Percentiles rank a stretch among this genome's conserved stretches.
phyloP scores from a whole-genome alignment of 306 rosid genomes.

The Coriaria nepalensis region DNA sequence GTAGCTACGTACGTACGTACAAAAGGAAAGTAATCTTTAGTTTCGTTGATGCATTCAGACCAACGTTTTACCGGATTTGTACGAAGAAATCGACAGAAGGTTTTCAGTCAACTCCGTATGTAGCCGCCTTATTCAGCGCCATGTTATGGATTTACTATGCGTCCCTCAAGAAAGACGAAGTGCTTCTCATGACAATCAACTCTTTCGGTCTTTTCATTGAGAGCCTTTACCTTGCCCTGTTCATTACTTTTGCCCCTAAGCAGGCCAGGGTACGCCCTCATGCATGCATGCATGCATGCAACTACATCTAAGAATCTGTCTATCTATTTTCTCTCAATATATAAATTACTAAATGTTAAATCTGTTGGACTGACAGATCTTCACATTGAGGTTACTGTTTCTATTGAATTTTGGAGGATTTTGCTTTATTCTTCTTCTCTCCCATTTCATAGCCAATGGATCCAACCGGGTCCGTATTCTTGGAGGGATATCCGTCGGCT shows the following conservation, averaged over 20 bases:
- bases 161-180: slow-evolving; percentile 43
- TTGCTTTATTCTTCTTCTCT: slow-evolving; percentile 47
- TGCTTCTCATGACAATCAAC: slow-evolving; percentile 70
- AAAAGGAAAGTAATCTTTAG: neutral
- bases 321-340: neutral
- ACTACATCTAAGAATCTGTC: neutral
- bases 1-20: neutral
- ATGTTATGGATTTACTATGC: slow-evolving; percentile 93
- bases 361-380: slow-evolving; percentile 25
- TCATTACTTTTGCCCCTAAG: slow-evolving; percentile 54
- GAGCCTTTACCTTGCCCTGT: slow-evolving; percentile 58
- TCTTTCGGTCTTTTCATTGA: slow-evolving; percentile 61
- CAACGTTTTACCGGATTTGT: slow-evolving; percentile 53
- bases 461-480: slow-evolving; percentile 40
- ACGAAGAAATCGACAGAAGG: slow-evolving; percentile 91
- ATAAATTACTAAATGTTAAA: neutral
- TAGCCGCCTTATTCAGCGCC: slow-evolving; percentile 77
- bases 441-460: slow-evolving; percentile 50
- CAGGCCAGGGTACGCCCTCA: slow-evolving; percentile 39
- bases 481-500: slow-evolving; percentile 71
- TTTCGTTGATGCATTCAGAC: slow-evolving; percentile 23
- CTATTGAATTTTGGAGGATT: slow-evolving; percentile 55
- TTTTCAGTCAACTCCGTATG: slow-evolving; percentile 76
- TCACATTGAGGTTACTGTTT: slow-evolving; percentile 54
- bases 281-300: neutral